Conservation (phyloP, 2,329 filamentous ascomycete genomes). For the Colletotrichum sp. region DNA sequence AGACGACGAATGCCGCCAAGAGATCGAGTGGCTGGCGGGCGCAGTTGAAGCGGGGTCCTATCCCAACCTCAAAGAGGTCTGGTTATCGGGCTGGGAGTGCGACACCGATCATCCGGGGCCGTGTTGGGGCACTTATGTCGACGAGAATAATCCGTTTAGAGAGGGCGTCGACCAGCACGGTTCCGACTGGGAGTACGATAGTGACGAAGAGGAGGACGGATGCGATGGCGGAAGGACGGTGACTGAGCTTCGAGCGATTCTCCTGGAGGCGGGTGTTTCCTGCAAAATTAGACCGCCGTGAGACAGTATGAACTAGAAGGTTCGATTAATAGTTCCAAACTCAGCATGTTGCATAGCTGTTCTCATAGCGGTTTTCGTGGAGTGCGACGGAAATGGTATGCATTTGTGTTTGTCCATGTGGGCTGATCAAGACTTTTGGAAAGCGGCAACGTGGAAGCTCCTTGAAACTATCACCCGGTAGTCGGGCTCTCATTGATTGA, state of each 20-base stretch:
- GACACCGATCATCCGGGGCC: background rate
- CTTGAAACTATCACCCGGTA: fast-evolving
- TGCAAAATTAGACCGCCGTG: background rate
- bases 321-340: fast-evolving
- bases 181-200: background rate
- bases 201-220: background rate
- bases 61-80: background rate
- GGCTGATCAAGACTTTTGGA: background rate
- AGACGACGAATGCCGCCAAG: background rate
- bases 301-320: fast-evolving
- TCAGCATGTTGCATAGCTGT: background rate
- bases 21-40: background rate
- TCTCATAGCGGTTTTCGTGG: background rate
- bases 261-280: background rate
- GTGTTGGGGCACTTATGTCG: background rate
- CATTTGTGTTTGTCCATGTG: background rate
- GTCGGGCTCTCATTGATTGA: background rate
- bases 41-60: background rate
- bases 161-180: background rate
- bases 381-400: background rate
- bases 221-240: background rate
- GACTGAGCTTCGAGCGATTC: background rate
- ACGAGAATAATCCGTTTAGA: background rate
- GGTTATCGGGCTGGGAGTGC: background rate
- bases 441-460: background rate